A percentile compares a stretch with the other conserved stretches of the same genome.
Conservation (phyloP, 2,329 filamentous ascomycete genomes). For the Hyphodiscus sp. region DNA sequence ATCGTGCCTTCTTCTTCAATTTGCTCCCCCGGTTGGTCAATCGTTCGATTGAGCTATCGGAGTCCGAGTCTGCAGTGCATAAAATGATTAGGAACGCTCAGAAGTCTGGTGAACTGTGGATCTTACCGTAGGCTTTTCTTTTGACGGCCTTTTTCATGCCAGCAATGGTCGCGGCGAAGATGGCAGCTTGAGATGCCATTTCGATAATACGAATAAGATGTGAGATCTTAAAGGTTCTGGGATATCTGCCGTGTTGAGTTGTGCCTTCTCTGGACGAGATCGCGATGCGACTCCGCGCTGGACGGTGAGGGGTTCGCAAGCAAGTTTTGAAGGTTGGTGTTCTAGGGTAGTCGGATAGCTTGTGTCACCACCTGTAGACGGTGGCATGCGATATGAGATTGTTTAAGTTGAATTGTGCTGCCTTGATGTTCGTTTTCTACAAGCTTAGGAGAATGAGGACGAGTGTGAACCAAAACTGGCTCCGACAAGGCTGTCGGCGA, state of each 20-base stretch:
- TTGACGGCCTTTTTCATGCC: constrained; percentile 64
- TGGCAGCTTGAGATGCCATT: constrained; percentile 52
- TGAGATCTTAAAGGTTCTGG: not conserved
- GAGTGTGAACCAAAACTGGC: not conserved
- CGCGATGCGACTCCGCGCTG: not conserved
- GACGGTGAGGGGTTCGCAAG: not conserved
- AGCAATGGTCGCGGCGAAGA: constrained; percentile 60
- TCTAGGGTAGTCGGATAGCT: not conserved
- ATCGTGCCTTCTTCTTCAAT: constrained; percentile 67
- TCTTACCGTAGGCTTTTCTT: constrained; percentile 53
- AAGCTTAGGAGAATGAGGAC: not conserved
- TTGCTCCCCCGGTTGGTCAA: constrained; percentile 73
- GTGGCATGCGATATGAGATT: not conserved
- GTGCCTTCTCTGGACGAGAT: not conserved
- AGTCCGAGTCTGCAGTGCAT: constrained; percentile 60
- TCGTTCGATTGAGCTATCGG: constrained; percentile 64
- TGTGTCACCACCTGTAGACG: not conserved
- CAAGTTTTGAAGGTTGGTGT: not conserved
- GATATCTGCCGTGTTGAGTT: not conserved
- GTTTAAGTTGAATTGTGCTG: not conserved
- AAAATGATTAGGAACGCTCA: constrained; percentile 18
- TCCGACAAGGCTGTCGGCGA: not conserved
- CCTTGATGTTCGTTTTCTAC: not conserved
- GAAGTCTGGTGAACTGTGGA: constrained; percentile 17
- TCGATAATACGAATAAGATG: constrained; percentile 10